Evolutionary conservation across 768 basidiomycete species (phyloP).

Genomic region (Sarcodon sp.): DNA sequence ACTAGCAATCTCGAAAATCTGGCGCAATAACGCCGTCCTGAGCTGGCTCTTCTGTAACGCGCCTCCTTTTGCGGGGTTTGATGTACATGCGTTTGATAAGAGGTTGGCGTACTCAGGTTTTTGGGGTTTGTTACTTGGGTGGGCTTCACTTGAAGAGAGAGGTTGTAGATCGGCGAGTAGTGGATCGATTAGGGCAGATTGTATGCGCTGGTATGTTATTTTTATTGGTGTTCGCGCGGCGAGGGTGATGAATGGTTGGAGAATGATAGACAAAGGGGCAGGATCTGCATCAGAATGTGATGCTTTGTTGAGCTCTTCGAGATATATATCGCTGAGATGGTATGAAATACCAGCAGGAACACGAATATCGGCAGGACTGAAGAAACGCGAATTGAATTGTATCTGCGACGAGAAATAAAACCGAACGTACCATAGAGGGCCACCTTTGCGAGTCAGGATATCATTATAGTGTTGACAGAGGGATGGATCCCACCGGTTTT

Average conservation of each 20-base stretch:
- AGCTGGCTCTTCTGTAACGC: slow-evolving; percentile 23
- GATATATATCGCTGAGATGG: slow-evolving; percentile 82
- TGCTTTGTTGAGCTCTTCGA: slow-evolving; percentile 78
- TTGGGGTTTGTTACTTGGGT: slow-evolving; percentile 22
- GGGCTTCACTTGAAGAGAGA: not conserved
- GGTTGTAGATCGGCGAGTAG: slow-evolving; percentile 42
- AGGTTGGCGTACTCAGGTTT: slow-evolving; percentile 30
- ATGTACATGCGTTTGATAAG: slow-evolving; percentile 39
- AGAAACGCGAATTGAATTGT: not conserved
- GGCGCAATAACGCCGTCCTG: slow-evolving; percentile 41
- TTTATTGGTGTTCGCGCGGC: slow-evolving; percentile 54
- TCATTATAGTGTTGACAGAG: slow-evolving; percentile 49
- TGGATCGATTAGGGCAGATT: slow-evolving; percentile 56
- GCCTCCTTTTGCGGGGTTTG: slow-evolving; percentile 26
- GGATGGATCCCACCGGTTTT: slow-evolving; percentile 50
- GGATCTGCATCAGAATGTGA: slow-evolving; percentile 17
- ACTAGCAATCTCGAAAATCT: slow-evolving; percentile 65
- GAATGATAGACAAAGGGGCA: slow-evolving; percentile 38
- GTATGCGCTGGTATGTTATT: slow-evolving; percentile 62
- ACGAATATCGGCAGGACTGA: slow-evolving; percentile 55
- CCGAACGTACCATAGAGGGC: slow-evolving; percentile 65
- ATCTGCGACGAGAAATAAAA: not conserved
- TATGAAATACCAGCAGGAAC: slow-evolving; percentile 72
- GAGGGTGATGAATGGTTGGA: slow-evolving; percentile 61
- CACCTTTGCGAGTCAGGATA: slow-evolving; percentile 54